phyloP scores from a whole-genome alignment of 1,284 basidiomycete species.

The Sphagnurus paluster region DNA sequence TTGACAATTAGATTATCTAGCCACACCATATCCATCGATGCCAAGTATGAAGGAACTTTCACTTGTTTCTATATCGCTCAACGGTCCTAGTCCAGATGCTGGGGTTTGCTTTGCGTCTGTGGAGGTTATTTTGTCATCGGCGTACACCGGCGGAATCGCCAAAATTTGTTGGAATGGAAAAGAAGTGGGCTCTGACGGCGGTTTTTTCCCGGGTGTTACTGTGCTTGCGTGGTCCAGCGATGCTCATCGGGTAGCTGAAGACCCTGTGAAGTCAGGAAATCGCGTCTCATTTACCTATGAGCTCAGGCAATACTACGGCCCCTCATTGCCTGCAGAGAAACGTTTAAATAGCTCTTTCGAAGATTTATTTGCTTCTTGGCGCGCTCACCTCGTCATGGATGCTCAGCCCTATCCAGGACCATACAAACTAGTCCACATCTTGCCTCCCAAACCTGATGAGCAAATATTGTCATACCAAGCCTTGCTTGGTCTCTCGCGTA shows the following conservation, averaged over 20 bases:
- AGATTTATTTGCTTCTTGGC: background rate
- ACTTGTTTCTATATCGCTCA: background rate
- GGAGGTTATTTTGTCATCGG: background rate
- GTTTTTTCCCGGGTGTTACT: background rate
- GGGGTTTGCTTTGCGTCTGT: background rate
- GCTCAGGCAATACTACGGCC: background rate
- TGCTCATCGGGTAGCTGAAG: background rate
- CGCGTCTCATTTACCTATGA: background rate
- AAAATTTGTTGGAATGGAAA: background rate
- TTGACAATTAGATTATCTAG: background rate
- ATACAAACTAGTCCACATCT: background rate
- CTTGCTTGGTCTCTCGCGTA: background rate
- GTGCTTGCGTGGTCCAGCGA: background rate
- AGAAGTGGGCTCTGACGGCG: background rate
- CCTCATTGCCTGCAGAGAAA: background rate
- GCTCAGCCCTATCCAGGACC: background rate
- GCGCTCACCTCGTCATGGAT: background rate
- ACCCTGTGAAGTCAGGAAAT: background rate
- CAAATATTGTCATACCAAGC: background rate
- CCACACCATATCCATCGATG: background rate
- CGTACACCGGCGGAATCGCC: background rate
- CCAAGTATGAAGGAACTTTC: background rate
- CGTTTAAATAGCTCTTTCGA: background rate
- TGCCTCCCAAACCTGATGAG: background rate
- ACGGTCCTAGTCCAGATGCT: background rate